Evolutionary conservation across 2,329 filamentous ascomycete species (phyloP), one percentile per base, ranked within the genome.

Genomic region (Uncinocarpus reesii): DNA sequence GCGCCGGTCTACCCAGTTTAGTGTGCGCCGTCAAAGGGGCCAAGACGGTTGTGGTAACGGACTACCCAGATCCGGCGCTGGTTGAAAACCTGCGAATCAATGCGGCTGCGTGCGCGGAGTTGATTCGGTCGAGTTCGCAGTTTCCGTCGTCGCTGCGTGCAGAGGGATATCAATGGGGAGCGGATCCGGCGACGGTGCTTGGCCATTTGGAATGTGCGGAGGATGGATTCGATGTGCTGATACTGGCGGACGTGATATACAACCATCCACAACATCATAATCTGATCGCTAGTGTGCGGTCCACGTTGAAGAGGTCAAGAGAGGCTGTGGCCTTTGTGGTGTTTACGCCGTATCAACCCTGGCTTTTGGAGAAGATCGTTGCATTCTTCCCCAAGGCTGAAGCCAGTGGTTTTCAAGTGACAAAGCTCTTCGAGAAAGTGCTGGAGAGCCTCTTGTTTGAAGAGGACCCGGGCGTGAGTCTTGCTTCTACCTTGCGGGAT

Each of bases 291-390:
- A 87, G 83, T 3, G 77, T 95, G 52, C 71, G 76, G 58, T 63
- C 76, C 60, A 85, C 83, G 13, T 66, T 95, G 58, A 77, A 74
- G 56, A 72, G 69, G 52, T 65, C 69, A 2, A 58, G 63, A 2
- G 70, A 70, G 1, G 78, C 82, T 42, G 75, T 74, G 47, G 87
- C 88, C 1, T 77, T 89, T 58, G 88, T 95, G 6, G 93, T 95
- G 65, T 96, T 95, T 70, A 94, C 89, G 0, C 89, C 86, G 16
- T 95, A 96, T 67, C 76, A 92, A 53, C 89, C 90, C 1, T 95
- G 89, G 89, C 71, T 95, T 60, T 74, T 84, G 58, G 77, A 88
- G 53, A 84, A 87, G 65, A 92, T 95, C 60, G 72, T 94, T 62
- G 78, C 76, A 3, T 95, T 95, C 70, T 95, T 95, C 61, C 84